Evolutionary conservation across 2,329 filamentous ascomycete genomes (phyloP).

Genomic region (Venturia aucupariae): DNA sequence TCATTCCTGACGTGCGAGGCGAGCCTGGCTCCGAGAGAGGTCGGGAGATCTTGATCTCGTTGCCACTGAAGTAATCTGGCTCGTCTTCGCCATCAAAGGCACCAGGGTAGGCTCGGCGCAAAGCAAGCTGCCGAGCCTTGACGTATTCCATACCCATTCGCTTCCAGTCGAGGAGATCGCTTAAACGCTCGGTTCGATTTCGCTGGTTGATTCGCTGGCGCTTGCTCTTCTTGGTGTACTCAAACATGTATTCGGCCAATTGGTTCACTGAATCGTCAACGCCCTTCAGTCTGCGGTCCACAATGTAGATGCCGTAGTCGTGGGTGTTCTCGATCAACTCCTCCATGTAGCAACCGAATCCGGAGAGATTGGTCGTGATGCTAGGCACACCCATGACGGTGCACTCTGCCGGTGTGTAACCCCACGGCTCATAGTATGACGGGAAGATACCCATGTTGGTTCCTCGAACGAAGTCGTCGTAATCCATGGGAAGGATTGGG

Average conservation of each 20-base stretch:
- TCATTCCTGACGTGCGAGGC: slow-evolving; percentile 89
- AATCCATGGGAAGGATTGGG: slow-evolving; percentile 89
- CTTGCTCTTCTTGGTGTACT: slow-evolving; percentile 87
- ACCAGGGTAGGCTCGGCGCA: slow-evolving; percentile 81
- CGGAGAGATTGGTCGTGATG: slow-evolving; percentile 95
- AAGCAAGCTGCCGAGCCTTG: slow-evolving; percentile 86
- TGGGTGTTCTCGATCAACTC: slow-evolving; percentile 96
- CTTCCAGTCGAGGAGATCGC: slow-evolving; percentile 96
- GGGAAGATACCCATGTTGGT: slow-evolving; percentile 93
- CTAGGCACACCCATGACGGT: slow-evolving; percentile 98
- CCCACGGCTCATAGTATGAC: slow-evolving; percentile 99
- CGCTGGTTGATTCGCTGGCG: slow-evolving; percentile 97
- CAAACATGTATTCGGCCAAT: slow-evolving; percentile 83
- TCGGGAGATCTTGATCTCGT: slow-evolving; percentile 89
- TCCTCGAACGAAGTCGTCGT: slow-evolving; percentile 96
- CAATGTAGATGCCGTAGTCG: slow-evolving; percentile 98
- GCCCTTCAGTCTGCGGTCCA: slow-evolving; percentile 88
- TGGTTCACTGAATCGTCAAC: slow-evolving; percentile 97
- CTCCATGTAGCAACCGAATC: slow-evolving; percentile 99
- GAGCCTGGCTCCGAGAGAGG: slow-evolving; percentile 92
- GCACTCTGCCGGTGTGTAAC: slow-evolving; percentile 95
- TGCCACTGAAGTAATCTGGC: slow-evolving; percentile 82
- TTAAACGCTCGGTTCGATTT: slow-evolving; percentile 89
- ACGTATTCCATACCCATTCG: slow-evolving; percentile 99
- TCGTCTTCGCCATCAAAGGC: slow-evolving; percentile 72